Base-by-base conservation (phyloP, 2,329 filamentous ascomycete genomes). In the Alternaria hordeiaustralica region DNA sequence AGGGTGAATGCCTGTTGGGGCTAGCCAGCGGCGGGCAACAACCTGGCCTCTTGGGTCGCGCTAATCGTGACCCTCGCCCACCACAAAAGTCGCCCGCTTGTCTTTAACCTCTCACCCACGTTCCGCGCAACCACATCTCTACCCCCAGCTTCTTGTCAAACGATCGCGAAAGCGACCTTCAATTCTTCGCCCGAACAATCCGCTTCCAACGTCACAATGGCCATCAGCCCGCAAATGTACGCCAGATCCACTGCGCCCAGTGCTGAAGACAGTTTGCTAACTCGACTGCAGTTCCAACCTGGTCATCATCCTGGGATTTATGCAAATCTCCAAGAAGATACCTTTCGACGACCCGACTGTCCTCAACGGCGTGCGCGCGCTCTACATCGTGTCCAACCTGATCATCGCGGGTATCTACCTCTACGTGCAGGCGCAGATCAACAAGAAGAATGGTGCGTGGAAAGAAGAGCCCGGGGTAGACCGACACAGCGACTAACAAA, bases 271-370 rank as follows among this genome's bases (percentile, higher is more conserved):
- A 55, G 54, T 45, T 62, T 70, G 69, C 75, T 79, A 75, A 79
- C 66, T 26, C 54, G 43, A 20, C 41, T 55, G 47, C 63, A 78
- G 77, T 56, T 71, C 78, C 67, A 80, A 80, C 71, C 75, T 80
- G 63, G 73, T 80, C 65, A 78, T 80, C 68, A 79, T 80, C 67
- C 65, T 80, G 75, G 81, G 92, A 80, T 96, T 97, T 91, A 97
- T 98, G 93, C 95, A 97, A 87, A 92, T 97, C 66, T 92, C 94
- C 75, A 98, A 98, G 88, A 93, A 91, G 83, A 90, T 99, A 66
- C 93, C 94, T 53, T 97, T 98, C 77, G 95, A 98, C 28, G 91
- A 98, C 78, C 93, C 89, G n/a, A 85, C 87, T 66, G 88, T 91
- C 51, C 84, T 92, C 61, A 87, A 87, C 72, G 82, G 85, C 63